phyloP scores from a whole-genome alignment of 306 rosid genomes.

The Glycine soja region DNA sequence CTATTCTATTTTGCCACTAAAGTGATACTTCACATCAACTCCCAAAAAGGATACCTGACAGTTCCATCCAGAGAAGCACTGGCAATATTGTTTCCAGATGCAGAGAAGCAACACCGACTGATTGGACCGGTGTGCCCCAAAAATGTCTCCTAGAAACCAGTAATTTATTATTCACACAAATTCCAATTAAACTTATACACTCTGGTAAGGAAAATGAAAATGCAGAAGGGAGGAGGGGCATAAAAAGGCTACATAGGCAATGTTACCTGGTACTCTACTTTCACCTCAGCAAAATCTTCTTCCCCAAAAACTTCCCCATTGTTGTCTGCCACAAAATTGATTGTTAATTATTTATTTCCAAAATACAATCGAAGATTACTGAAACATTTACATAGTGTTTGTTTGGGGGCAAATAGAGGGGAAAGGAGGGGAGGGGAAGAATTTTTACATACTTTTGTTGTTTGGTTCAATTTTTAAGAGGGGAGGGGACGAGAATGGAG shows the following conservation, averaged over 20 bases:
- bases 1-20: constrained; percentile 5
- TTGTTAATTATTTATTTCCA: constrained; percentile 26
- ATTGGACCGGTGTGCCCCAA: constrained; percentile 96
- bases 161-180: constrained; percentile 47
- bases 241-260: constrained; percentile 14
- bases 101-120: constrained; percentile 91
- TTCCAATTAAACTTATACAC: constrained; percentile 43
- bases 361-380: constrained; percentile 39
- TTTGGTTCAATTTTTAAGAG: too few relatives aligned
- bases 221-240: neutral
- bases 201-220: constrained; percentile 3
- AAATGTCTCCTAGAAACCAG: constrained; percentile 83
- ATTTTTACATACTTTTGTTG: too few relatives aligned
- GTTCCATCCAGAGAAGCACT: constrained; percentile 98
- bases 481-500: too few relatives aligned
- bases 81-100: constrained; percentile 93
- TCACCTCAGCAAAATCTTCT: constrained; percentile 90
- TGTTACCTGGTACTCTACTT: constrained; percentile 87
- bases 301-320: constrained; percentile 59
- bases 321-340: constrained; percentile 63
- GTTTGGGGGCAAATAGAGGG: too few relatives aligned
- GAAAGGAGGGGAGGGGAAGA: too few relatives aligned
- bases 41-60: constrained; percentile 71
- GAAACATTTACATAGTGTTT: neutral
- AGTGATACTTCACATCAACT: constrained; percentile 15